Percentiles rank a stretch among this genome's conserved stretches.
phyloP scores from a whole-genome alignment of 2,329 filamentous ascomycete species.

The Colletotrichum sp. region DNA sequence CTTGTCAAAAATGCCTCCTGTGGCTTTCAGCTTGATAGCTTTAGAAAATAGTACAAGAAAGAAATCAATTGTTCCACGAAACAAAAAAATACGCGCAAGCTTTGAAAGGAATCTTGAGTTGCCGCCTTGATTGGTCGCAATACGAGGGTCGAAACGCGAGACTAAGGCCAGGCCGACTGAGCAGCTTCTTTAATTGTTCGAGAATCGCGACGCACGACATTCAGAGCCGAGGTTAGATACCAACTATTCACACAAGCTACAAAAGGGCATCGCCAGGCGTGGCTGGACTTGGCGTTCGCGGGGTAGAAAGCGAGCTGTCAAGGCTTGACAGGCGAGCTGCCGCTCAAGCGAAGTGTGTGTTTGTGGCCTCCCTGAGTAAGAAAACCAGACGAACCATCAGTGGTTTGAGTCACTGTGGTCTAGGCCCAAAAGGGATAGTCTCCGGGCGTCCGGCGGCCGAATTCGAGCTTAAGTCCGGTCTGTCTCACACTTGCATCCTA shows the following conservation, averaged over 20 bases:
- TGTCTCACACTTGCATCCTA: not conserved
- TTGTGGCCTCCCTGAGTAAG: not conserved
- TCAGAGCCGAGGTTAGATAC: not conserved
- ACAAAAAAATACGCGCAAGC: not conserved
- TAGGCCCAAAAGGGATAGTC: not conserved
- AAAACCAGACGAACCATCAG: not conserved
- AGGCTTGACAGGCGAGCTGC: not conserved
- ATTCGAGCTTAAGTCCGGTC: not conserved
- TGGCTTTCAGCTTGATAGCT: not conserved
- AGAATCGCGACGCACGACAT: not conserved
- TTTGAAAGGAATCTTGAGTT: not conserved
- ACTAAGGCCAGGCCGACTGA: not conserved
- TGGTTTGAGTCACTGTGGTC: not conserved
- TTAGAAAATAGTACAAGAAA: not conserved
- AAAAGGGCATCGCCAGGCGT: not conserved
- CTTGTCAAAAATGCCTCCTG: not conserved
- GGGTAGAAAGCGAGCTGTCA: not conserved
- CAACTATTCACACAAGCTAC: not conserved
- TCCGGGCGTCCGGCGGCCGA: not conserved
- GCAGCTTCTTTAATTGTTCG: not conserved
- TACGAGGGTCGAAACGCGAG: not conserved
- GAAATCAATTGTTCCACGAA: not conserved
- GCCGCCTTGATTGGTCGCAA: not conserved
- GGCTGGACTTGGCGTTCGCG: not conserved
- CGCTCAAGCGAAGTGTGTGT: not conserved